Evolutionary conservation across 768 basidiomycete genomes (phyloP).

Genomic region (Mycena metata): DNA sequence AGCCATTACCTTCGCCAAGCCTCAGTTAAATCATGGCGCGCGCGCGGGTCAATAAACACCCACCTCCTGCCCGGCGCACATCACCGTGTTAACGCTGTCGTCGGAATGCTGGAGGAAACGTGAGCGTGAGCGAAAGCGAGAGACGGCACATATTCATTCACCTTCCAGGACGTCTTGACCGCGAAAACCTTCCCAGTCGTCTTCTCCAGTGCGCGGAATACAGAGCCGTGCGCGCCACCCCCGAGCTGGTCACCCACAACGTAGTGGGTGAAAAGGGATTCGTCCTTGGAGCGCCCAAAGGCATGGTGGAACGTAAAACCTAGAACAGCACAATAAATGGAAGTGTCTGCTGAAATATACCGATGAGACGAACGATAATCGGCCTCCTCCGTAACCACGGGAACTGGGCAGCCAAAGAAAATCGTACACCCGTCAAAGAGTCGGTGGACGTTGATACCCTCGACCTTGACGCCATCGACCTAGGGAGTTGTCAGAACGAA

Average conservation of each 20-base stretch:
- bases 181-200: constrained; percentile 70
- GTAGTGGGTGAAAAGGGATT: constrained; percentile 61
- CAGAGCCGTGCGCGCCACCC: constrained; percentile 76
- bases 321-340: constrained; percentile 1
- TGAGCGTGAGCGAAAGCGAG: background rate
- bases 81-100: background rate
- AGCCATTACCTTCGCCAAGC: constrained; percentile 67
- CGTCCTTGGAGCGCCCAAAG: constrained; percentile 42
- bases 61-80: constrained; percentile 31
- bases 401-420: constrained; percentile 63
- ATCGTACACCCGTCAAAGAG: constrained; percentile 72
- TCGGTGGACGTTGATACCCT: constrained; percentile 50
- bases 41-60: background rate
- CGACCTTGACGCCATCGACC: constrained; percentile 62
- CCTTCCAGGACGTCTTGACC: constrained; percentile 68
- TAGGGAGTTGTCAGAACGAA: constrained; percentile 34
- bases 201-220: constrained; percentile 70
- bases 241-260: constrained; percentile 55
- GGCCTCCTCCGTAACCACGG: constrained; percentile 50
- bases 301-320: constrained; percentile 33
- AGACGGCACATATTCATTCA: background rate
- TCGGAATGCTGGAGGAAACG: background rate
- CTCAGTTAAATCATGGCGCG: background rate
- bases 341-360: background rate
- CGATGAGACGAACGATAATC: constrained; percentile 62